Conservation (phyloP, 805 yeast species). For the Candida corydali region DNA sequence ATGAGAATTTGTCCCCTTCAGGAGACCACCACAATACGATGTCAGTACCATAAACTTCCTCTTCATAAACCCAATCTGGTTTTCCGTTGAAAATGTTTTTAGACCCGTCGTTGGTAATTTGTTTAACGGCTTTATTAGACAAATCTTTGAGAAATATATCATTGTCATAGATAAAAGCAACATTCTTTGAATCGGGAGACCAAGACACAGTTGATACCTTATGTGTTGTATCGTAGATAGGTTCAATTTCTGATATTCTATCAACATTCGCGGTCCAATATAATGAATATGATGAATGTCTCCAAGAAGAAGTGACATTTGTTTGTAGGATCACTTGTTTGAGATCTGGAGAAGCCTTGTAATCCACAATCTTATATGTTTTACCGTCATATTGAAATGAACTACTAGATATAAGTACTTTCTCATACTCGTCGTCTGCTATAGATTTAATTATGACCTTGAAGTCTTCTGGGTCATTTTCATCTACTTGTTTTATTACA, state of each 20-base stretch:
- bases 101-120: conserved; percentile 52
- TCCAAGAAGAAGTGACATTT: conserved; percentile 58
- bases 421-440: conserved; percentile 40
- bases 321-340: conserved; percentile 55
- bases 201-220: conserved; percentile 53
- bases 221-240: conserved; percentile 14
- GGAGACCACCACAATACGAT: conserved; percentile 72
- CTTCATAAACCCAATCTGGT: conserved; percentile 85
- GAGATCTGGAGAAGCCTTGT: conserved; percentile 67
- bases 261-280: conserved; percentile 61
- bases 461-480: conserved; percentile 22
- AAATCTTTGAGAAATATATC: conserved; percentile 50
- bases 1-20: conserved; percentile 53
- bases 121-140: conserved; percentile 14
- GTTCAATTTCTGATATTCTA: conserved; percentile 24
- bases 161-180: conserved; percentile 54
- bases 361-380: conserved; percentile 45
- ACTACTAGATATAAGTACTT: conserved; percentile 48
- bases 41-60: conserved; percentile 62
- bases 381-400: conserved; percentile 36
- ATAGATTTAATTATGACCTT: conserved; percentile 55
- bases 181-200: conserved; percentile 55
- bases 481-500: conserved; percentile 36
- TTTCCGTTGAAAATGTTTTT: conserved; percentile 56
- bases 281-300: conserved; percentile 62